Evolutionary conservation across 768 basidiomycete species (phyloP).

Genomic region (Galerina sulciceps): DNA sequence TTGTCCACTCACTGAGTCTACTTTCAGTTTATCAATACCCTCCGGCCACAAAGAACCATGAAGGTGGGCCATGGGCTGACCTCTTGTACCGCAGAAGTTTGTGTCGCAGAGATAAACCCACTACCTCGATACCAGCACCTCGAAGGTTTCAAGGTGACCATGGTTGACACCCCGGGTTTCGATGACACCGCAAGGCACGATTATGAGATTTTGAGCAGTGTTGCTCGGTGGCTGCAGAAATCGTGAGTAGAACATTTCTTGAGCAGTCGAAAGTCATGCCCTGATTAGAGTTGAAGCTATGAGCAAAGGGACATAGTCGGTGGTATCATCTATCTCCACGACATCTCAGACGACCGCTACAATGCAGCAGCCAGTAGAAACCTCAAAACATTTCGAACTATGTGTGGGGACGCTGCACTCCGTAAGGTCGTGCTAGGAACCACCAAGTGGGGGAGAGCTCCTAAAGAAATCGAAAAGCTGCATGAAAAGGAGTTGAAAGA

Average conservation of each 20-base stretch:
- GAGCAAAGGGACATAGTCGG: slow-evolving; percentile 9
- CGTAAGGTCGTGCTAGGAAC: slow-evolving; percentile 36
- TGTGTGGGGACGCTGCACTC: slow-evolving; percentile 37
- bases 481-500: not conserved
- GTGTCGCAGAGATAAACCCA: not conserved
- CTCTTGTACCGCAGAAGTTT: not conserved
- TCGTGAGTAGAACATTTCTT: slow-evolving; percentile 13
- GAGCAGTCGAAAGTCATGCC: not conserved
- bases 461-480: not conserved
- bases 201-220: slow-evolving; percentile 23
- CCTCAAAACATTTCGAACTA: slow-evolving; percentile 34
- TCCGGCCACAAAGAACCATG: not conserved
- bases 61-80: not conserved
- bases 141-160: slow-evolving; percentile 8
- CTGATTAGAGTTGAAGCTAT: not conserved
- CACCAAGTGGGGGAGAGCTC: slow-evolving; percentile 19
- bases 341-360: slow-evolving; percentile 29
- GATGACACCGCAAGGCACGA: slow-evolving; percentile 27
- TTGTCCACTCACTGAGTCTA: no score
- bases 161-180: slow-evolving; percentile 34
- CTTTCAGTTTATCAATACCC: not conserved
- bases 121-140: not conserved
- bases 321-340: slow-evolving; percentile 33
- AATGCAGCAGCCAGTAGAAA: slow-evolving; percentile 29
- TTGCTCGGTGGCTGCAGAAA: slow-evolving; percentile 27